These are phyloP conservation scores for Annulohypoxylon bovei DNA, from an alignment of 495 filamentous ascomycete genomes.

Conservation along the genomic window DNA sequence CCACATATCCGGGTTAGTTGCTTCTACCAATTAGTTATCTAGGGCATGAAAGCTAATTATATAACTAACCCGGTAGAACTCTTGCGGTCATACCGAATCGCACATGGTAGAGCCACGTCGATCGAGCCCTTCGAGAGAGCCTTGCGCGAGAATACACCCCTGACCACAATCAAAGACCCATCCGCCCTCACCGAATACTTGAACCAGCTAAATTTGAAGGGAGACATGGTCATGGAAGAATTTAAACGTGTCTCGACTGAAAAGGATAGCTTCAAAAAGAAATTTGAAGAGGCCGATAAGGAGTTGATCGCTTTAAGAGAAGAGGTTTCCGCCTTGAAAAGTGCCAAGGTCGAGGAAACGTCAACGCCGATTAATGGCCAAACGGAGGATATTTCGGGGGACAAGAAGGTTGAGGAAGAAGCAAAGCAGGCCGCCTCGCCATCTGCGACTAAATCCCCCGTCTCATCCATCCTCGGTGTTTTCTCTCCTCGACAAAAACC, in stretches of 20 bases:
- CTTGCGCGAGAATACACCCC: constrained; percentile 88
- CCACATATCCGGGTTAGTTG: constrained; percentile 77
- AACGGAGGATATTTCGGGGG: neutral
- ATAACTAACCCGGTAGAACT: constrained; percentile 67
- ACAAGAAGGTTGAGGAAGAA: constrained; percentile 24
- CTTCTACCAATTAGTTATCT: constrained; percentile 23
- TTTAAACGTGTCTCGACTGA: constrained; percentile 87
- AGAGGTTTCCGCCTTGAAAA: constrained; percentile 48
- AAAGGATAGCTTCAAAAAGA: constrained; percentile 81
- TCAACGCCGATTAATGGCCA: constrained; percentile 14
- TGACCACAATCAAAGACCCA: constrained; percentile 87
- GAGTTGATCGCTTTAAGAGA: constrained; percentile 63
- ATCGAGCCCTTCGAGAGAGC: constrained; percentile 95
- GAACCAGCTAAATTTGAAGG: constrained; percentile 85
- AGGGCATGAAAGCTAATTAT: constrained; percentile 2
- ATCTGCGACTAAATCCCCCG: constrained; percentile 51
- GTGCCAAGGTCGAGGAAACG: constrained; percentile 34
- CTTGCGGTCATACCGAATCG: constrained; percentile 87
- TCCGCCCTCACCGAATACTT: constrained; percentile 90
- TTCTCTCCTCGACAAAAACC: constrained; percentile 61
- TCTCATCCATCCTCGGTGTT: constrained; percentile 50
- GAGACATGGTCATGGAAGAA: constrained; percentile 91
- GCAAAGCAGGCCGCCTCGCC: constrained; percentile 27
- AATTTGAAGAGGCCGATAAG: constrained; percentile 74
- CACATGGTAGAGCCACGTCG: constrained; percentile 81